These are phyloP conservation scores for Teratosphaeria nubilosa DNA, from an alignment of 2,329 filamentous ascomycete species.

Conservation along the genomic window DNA sequence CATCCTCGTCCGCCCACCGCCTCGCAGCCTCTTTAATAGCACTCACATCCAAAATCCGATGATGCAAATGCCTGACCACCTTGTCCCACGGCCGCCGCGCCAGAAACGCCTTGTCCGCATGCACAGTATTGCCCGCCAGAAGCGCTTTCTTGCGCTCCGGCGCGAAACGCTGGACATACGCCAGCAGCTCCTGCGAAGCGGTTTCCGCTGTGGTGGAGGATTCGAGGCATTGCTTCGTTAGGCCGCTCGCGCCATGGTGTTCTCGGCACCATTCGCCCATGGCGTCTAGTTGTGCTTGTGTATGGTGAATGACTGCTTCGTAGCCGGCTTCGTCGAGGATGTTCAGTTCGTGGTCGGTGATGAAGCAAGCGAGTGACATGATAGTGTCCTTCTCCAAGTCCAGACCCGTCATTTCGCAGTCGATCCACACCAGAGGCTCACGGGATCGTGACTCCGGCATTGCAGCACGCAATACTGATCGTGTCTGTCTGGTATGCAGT, in stretches of 20 bases:
- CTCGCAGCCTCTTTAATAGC: constrained; percentile 80
- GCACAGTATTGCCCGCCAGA: constrained; percentile 85
- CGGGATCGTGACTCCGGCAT: constrained; percentile 41
- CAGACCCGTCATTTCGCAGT: constrained; percentile 89
- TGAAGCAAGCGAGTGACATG: constrained; percentile 82
- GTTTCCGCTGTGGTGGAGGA: constrained; percentile 62
- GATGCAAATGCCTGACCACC: constrained; percentile 70
- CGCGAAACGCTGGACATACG: constrained; percentile 65
- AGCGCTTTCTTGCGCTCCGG: constrained; percentile 58
- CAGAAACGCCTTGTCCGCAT: constrained; percentile 79
- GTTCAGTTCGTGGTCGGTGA: constrained; percentile 72
- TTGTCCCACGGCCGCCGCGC: constrained; percentile 60
- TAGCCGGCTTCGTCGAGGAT: constrained; percentile 68
- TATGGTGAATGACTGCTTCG: constrained; percentile 68
- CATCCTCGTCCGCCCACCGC: constrained; percentile 61
- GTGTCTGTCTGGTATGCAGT: neutral
- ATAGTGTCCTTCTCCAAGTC: constrained; percentile 71
- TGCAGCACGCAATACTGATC: neutral
- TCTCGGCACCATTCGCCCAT: constrained; percentile 87
- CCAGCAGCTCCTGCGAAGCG: constrained; percentile 63
- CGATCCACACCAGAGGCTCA: constrained; percentile 76
- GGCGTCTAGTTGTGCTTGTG: constrained; percentile 55
- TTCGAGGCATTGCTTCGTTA: constrained; percentile 64
- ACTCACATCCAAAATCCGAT: constrained; percentile 87
- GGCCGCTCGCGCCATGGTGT: constrained; percentile 70